Evolutionary conservation across 2,329 filamentous ascomycete species (phyloP).

Genomic region (Colletotrichum sp.): DNA sequence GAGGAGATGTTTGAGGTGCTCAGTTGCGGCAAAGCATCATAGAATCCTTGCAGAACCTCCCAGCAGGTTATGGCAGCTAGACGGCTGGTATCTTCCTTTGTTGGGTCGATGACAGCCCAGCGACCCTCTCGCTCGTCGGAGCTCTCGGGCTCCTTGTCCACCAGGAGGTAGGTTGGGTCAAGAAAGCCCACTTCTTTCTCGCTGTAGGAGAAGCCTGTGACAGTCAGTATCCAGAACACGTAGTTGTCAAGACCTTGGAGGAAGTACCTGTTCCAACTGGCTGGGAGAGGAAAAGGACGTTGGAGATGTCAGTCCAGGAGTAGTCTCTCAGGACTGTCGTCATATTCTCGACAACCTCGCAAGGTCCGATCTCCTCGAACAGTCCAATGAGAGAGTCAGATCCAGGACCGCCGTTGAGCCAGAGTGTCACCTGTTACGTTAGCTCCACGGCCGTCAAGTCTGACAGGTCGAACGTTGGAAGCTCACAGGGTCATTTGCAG

Average conservation of each 20-base stretch:
- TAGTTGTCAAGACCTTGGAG: fast-evolving
- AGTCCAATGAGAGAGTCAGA: neutral
- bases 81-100: neutral
- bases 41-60: conserved; percentile 2
- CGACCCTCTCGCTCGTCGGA: neutral
- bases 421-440: neutral
- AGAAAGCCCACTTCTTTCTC: neutral
- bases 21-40: neutral
- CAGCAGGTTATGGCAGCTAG: conserved; percentile 1
- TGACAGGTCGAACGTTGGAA: neutral
- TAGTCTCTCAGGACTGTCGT: neutral
- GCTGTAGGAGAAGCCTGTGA: neutral
- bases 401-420: neutral
- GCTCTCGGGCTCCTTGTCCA: neutral
- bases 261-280: neutral
- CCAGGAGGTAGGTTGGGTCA: neutral
- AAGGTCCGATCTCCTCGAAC: neutral
- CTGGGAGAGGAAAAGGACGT: neutral
- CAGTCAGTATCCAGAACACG: fast-evolving
- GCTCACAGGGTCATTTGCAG: neutral
- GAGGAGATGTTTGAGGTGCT: neutral
- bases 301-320: neutral
- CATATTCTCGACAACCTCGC: neutral
- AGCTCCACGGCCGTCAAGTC: neutral
- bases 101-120: neutral